Conservation (phyloP, 1,139 yeast species). For the Kurtzmaniella quercitrusa region DNA sequence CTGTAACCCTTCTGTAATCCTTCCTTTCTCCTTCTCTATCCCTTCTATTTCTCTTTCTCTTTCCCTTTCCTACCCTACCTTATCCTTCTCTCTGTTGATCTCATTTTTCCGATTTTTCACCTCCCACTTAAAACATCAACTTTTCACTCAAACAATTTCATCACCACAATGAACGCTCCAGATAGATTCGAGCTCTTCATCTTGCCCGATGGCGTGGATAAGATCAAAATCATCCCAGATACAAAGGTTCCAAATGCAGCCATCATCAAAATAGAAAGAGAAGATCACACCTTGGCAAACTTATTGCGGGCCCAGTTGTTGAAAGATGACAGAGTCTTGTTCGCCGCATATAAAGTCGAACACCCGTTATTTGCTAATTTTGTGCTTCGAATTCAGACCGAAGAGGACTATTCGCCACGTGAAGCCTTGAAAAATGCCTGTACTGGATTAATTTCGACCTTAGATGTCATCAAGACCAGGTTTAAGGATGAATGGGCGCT, state of each 20-base stretch:
- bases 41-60: no score
- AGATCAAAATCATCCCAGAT: slow-evolving; percentile 87
- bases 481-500: slow-evolving; percentile 92
- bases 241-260: slow-evolving; percentile 95
- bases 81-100: no score
- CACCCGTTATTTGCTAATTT: slow-evolving; percentile 97
- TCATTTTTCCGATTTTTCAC: not conserved
- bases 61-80: no score
- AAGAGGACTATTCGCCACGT: slow-evolving; percentile 88
- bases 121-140: not conserved
- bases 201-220: slow-evolving; percentile 95
- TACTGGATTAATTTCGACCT: slow-evolving; percentile 72
- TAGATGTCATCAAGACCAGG: slow-evolving; percentile 67
- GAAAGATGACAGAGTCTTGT: slow-evolving; percentile 80
- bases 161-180: slow-evolving; percentile 81
- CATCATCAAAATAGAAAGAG: slow-evolving; percentile 87
- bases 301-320: slow-evolving; percentile 80
- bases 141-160: not conserved
- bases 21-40: no score
- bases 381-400: slow-evolving; percentile 90
- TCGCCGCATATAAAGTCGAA: slow-evolving; percentile 96
- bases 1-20: no score
- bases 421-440: slow-evolving; percentile 91
- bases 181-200: slow-evolving; percentile 95
- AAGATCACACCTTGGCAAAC: slow-evolving; percentile 95